phyloP scores from a whole-genome alignment of 805 yeast species.

The Monosporozyma aquatica region DNA sequence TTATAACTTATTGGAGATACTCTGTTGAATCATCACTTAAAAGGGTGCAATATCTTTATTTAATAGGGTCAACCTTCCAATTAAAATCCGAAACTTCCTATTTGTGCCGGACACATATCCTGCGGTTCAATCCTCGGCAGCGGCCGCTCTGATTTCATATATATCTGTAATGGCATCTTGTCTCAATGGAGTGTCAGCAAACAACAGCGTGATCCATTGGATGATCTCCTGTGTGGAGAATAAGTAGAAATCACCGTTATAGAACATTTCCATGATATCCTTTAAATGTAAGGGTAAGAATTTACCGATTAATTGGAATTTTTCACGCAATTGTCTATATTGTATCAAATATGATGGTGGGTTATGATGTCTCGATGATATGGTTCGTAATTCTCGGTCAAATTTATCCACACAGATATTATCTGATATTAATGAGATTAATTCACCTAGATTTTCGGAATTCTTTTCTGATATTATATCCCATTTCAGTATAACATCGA shows the following conservation, averaged over 20 bases:
- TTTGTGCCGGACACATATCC: neutral
- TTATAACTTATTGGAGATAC: no score
- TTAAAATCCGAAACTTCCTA: neutral
- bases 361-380: neutral
- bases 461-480: slow-evolving; percentile 27
- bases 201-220: slow-evolving; percentile 31
- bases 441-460: slow-evolving; percentile 25
- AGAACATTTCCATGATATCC: slow-evolving; percentile 35
- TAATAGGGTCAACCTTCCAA: neutral
- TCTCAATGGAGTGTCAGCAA: slow-evolving; percentile 34
- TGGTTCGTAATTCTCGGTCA: neutral
- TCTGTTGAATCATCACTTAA: no score
- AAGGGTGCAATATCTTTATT: slow-evolving; percentile 3
- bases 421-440: slow-evolving; percentile 18
- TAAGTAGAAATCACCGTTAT: slow-evolving; percentile 34
- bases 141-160: slow-evolving; percentile 38
- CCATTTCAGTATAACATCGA: slow-evolving; percentile 21
- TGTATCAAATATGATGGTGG: slow-evolving; percentile 1
- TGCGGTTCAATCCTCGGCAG: slow-evolving; percentile 29
- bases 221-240: slow-evolving; percentile 32
- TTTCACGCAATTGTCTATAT: slow-evolving; percentile 23
- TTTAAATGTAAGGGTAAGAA: slow-evolving; percentile 32
- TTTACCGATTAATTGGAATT: slow-evolving; percentile 21
- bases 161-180: slow-evolving; percentile 31
- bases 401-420: slow-evolving; percentile 11